Evolutionary conservation across 345 rosid species (phyloP).

Genomic region (Microthlaspi erraticum): DNA sequence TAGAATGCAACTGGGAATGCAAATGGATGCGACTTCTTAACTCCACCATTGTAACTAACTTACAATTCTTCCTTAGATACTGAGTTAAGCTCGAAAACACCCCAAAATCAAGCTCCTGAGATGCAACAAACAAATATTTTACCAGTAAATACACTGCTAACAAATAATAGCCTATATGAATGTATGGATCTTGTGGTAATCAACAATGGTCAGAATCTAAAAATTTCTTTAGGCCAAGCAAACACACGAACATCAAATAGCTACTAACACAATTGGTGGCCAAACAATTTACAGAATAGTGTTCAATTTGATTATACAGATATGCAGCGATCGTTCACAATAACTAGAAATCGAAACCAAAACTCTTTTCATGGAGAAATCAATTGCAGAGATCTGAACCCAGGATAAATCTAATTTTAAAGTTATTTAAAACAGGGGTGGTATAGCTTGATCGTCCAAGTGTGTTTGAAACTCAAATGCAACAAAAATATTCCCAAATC

Average conservation of each 20-base stretch:
- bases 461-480: no score
- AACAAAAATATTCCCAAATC: no score
- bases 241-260: conserved; percentile 11
- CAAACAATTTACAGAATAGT: not conserved
- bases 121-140: conserved; percentile 4
- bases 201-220: not conserved
- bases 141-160: not conserved
- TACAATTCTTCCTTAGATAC: not conserved
- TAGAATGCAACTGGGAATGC: conserved; percentile 47
- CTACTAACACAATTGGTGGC: not conserved
- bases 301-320: not conserved
- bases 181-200: not conserved
- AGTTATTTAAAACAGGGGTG: no score
- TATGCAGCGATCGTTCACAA: not conserved
- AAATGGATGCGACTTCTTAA: conserved; percentile 53
- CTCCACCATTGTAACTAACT: conserved; percentile 51
- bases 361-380: not conserved
- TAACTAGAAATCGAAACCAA: not conserved
- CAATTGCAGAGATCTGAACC: not conserved
- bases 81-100: not conserved
- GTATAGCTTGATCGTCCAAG: no score
- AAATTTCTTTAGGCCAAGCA: conserved; percentile 3
- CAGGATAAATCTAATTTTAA: not conserved
- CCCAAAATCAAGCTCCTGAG: conserved; percentile 21
- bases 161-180: not conserved